Conservation (phyloP, 2,329 filamentous ascomycete genomes). For the Colletotrichum camelliae region DNA sequence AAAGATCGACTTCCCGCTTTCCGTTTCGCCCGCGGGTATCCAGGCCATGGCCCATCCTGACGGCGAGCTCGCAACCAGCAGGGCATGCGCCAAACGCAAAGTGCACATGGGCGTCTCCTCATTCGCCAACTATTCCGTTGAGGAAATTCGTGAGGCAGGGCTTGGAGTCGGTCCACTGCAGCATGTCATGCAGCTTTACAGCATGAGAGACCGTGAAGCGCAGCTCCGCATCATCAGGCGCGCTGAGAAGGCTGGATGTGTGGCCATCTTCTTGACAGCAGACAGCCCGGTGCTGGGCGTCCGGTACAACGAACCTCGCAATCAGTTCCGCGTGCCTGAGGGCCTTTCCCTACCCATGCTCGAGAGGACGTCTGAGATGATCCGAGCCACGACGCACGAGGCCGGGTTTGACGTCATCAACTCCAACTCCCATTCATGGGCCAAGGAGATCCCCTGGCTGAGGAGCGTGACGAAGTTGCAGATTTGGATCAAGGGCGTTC, state of each 20-base stretch:
- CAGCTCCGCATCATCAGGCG: constrained; percentile 29
- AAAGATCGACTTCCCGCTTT: constrained; percentile 51
- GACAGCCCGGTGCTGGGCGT: constrained; percentile 49
- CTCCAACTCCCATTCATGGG: constrained; percentile 44
- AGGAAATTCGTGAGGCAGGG: background rate
- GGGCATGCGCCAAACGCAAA: constrained; percentile 44
- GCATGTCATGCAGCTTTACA: background rate
- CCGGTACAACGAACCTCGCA: constrained; percentile 57
- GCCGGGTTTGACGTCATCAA: constrained; percentile 23
- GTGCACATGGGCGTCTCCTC: constrained; percentile 54
- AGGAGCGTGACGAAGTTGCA: constrained; percentile 51
- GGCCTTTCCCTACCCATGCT: constrained; percentile 21
- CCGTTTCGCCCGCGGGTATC: constrained; percentile 59
- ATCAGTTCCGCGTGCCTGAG: constrained; percentile 52
- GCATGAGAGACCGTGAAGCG: background rate
- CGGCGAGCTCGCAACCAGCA: constrained; percentile 54
- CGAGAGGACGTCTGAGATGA: constrained; percentile 3
- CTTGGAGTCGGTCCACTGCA: background rate
- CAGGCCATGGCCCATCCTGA: constrained; percentile 58
- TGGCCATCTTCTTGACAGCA: constrained; percentile 29
- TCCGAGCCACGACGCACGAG: constrained; percentile 3
- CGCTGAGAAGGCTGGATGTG: constrained; percentile 29
- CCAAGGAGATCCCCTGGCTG: constrained; percentile 55
- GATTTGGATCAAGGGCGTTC: constrained; percentile 51
- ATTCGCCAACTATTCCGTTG: constrained; percentile 30